phyloP scores from a whole-genome alignment of 2,329 filamentous ascomycete species.

The Phyllosticta citribraziliensis region DNA sequence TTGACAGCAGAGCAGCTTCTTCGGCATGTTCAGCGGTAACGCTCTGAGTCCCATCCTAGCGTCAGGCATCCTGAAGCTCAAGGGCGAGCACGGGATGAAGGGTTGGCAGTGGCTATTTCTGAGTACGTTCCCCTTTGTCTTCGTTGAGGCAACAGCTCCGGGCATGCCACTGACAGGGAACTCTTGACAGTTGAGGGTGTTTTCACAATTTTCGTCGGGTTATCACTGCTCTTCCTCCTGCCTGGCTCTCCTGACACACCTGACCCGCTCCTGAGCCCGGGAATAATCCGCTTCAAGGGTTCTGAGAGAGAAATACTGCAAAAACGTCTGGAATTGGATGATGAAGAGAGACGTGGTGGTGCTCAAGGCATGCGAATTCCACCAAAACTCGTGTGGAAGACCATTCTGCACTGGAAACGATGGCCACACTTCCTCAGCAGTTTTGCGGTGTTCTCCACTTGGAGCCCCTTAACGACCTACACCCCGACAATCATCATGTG shows the following conservation, averaged over 20 bases:
- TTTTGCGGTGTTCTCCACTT: constrained; percentile 43
- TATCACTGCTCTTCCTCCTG: constrained; percentile 33
- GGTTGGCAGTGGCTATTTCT: constrained; percentile 46
- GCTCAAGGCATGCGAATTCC: constrained; percentile 30
- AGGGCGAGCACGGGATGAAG: constrained; percentile 30
- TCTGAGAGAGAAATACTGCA: constrained; percentile 27
- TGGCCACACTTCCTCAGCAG: constrained; percentile 40
- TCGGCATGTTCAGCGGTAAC: constrained; percentile 44
- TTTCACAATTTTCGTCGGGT: constrained; percentile 33
- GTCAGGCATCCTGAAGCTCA: constrained; percentile 38
- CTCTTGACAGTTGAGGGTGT: constrained; percentile 32
- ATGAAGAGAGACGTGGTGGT: constrained; percentile 22
- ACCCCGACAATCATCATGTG: constrained; percentile 34
- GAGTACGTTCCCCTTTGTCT: constrained; percentile 21
- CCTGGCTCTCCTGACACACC: constrained; percentile 35
- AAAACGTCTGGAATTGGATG: constrained; percentile 26
- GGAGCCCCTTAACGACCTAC: constrained; percentile 44
- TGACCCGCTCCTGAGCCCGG: constrained; percentile 28
- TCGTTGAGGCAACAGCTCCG: background rate
- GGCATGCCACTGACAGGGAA: no score
- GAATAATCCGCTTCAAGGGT: constrained; percentile 30
- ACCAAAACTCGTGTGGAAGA: constrained; percentile 33
- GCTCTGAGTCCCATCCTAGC: constrained; percentile 41
- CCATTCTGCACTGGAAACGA: constrained; percentile 34
- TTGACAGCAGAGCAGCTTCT: constrained; percentile 28